Conservation (phyloP, 306 rosid genomes). For the Quercus alba region DNA sequence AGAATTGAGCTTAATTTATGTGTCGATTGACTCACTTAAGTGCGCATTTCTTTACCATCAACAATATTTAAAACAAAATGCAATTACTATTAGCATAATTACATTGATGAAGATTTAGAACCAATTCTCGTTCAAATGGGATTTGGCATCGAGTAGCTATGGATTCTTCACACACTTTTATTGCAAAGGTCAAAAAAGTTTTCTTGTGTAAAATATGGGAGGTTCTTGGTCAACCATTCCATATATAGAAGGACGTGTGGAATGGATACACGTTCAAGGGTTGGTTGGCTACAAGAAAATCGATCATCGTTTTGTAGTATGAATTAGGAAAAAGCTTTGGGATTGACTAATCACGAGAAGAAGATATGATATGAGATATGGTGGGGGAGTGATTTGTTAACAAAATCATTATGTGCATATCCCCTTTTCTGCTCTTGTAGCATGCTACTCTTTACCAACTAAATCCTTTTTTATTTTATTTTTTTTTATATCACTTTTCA, state of each 20-base stretch:
- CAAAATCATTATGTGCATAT: conserved; percentile 43
- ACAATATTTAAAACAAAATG: conserved; percentile 16
- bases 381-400: conserved; percentile 47
- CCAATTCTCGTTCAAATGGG: conserved; percentile 27
- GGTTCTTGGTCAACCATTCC: conserved; percentile 17
- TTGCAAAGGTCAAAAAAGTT: conserved; percentile 33
- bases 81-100: conserved; percentile 34
- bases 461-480: conserved; percentile 12
- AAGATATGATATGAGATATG: conserved; percentile 29
- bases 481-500: background rate
- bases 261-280: conserved; percentile 26
- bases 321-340: conserved; percentile 1
- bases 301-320: conserved; percentile 13
- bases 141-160: conserved; percentile 45
- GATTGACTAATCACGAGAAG: conserved; percentile 18
- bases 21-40: conserved; percentile 42
- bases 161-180: conserved; percentile 27
- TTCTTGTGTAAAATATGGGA: conserved; percentile 12
- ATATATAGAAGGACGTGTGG: conserved; percentile 39
- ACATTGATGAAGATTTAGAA: conserved; percentile 28
- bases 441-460: conserved; percentile 34
- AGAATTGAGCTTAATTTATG: conserved; percentile 20
- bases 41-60: conserved; percentile 47
- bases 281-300: conserved; percentile 23
- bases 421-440: conserved; percentile 41